A percentile compares a stretch with the other conserved stretches of the same genome.
Evolutionary conservation across 257 asterid species (phyloP).

Genomic region (Ocimum tenuiflorum): DNA sequence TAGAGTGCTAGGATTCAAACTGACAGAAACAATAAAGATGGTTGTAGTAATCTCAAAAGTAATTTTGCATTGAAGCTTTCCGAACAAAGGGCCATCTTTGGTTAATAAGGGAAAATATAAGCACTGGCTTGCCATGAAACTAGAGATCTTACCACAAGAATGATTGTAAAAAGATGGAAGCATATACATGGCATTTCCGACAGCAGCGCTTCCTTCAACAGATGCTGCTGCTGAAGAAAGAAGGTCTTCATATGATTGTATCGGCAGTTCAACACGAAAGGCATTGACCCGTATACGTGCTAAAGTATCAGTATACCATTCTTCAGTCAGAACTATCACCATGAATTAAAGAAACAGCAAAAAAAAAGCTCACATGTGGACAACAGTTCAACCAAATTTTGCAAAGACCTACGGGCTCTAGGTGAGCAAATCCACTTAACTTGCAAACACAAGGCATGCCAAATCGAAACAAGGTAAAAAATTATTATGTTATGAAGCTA

Average conservation of each 20-base stretch:
- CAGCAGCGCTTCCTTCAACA: constrained; percentile 72
- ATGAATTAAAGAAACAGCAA: constrained; percentile 36
- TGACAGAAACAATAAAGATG: neutral
- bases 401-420: neutral
- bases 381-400: neutral
- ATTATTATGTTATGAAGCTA: neutral
- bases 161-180: constrained; percentile 88
- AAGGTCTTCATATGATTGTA: constrained; percentile 67
- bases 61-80: neutral
- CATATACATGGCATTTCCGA: constrained; percentile 77
- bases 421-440: no score
- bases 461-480: neutral
- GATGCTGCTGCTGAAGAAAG: constrained; percentile 69
- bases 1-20: neutral
- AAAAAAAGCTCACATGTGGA: constrained; percentile 1
- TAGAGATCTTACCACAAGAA: constrained; percentile 59
- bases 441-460: no score
- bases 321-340: constrained; percentile 69
- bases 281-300: constrained; percentile 83
- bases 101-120: constrained; percentile 1
- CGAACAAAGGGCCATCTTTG: neutral
- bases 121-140: constrained; percentile 13
- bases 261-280: constrained; percentile 67
- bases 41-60: neutral
- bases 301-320: constrained; percentile 66